Conservation (phyloP, 805 yeast species). For the Pichia eremophila region DNA sequence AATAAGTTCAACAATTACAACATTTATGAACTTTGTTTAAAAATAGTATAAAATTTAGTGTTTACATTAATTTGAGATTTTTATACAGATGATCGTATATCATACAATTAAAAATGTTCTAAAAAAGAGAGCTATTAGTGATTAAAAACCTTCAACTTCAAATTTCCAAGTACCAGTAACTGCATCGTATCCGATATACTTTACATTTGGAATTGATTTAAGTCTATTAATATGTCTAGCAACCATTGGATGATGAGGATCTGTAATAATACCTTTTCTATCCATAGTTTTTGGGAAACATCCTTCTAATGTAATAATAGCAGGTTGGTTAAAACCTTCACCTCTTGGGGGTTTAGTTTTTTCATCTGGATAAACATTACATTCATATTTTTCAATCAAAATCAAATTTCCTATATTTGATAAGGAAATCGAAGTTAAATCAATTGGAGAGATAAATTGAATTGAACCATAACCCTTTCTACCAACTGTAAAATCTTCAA, state of each 20-base stretch:
- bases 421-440: slow-evolving; percentile 58
- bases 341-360: slow-evolving; percentile 53
- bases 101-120: too few species aligned
- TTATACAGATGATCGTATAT: too few species aligned
- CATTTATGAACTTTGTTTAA: too few species aligned
- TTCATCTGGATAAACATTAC: slow-evolving; percentile 66
- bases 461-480: slow-evolving; percentile 69
- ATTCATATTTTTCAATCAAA: slow-evolving; percentile 47
- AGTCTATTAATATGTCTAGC: slow-evolving; percentile 60
- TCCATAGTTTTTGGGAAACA: slow-evolving; percentile 75
- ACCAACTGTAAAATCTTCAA: slow-evolving; percentile 65
- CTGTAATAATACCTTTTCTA: slow-evolving; percentile 64
- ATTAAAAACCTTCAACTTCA: slow-evolving; percentile 33
- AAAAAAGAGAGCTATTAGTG: not conserved
- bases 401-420: slow-evolving; percentile 60
- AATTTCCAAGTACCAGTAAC: slow-evolving; percentile 66
- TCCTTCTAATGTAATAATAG: slow-evolving; percentile 62
- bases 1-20: too few species aligned
- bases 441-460: slow-evolving; percentile 74
- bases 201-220: slow-evolving; percentile 46
- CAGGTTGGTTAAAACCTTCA: slow-evolving; percentile 75
- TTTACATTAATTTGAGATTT: too few species aligned
- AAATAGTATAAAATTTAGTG: too few species aligned
- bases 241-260: slow-evolving; percentile 65
- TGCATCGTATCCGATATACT: slow-evolving; percentile 71